Base-by-base conservation (phyloP, 2,329 filamentous ascomycete genomes). In the Fonsecaea nubica region DNA sequence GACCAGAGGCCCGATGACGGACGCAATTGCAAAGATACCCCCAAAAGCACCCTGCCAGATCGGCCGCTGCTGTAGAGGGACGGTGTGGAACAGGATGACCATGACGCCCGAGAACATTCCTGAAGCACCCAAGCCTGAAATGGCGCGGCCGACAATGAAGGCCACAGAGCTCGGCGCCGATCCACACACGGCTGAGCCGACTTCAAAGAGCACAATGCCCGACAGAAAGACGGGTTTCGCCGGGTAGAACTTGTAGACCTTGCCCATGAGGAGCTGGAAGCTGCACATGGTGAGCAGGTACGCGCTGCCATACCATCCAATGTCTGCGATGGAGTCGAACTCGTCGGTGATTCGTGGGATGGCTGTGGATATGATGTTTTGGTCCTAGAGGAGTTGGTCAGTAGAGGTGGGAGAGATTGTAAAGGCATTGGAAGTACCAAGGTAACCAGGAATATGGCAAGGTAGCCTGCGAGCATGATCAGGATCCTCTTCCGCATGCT, bases 301-400 rank as follows among this genome's bases (percentile, higher is more conserved):
- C 3, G 80, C 75, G 50, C 77, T 79, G 36, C 80, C 79, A 68
- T 84, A 84, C 82, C 82, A 84, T 33, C 80, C 80, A 5, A 84
- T 77, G 63, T 83, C 81, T 4, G 76, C 73, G 42, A 82, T 73
- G 4, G 80, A 79, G 40, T 82, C 74, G 71, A 84, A 84, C 38
- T 82, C 73, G 67, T 82, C 77, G 0, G 81, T 82, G 56, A 84
- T 83, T 10, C 74, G 75, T 12, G 82, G 82, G 38, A 83, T 82
- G 2, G 82, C 82, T 1, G 80, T 82, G 8, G 79, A 77, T 38
- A 84, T 78, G 64, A 78, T 78, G 42, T 57, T 75, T 70, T 52
- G 71, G 42, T 69, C 67, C 58, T 62, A 50, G 30, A 21, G 15
- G 1, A 4, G 18, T 6, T n/a, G 30, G 52, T 55, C 10, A 55